Base-by-base conservation (phyloP, 2,329 filamentous ascomycete species). In the Mycosphaerelloides madeirae region DNA sequence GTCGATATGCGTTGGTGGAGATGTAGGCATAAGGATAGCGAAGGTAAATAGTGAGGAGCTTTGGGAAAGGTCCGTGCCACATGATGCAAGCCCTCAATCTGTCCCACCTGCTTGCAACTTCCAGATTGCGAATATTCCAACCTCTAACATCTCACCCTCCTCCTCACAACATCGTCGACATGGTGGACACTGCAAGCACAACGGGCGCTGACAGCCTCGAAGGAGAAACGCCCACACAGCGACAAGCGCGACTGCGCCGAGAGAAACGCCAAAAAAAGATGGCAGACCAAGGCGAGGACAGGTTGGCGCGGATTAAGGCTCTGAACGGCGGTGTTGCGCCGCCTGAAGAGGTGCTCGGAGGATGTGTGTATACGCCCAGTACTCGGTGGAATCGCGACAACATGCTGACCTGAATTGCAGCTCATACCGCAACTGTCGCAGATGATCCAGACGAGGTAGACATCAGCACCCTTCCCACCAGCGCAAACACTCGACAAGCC, bases 211-310 rank as follows among this genome's bases (percentile, higher is more conserved):
- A 55, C 16, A 49, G 48, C 7, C 52, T 55, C 20, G 55, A 58
- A 34, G 55, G 55, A 31, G 68, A 68, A 46, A 69, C 71, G 6
- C 65, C 71, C 2, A 68, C 66, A 9, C 73, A 76, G 57, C 58
- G 66, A 46, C 82, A 87, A 66, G 83, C 83, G 29, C 81, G 85
- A 36, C 73, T 87, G 46, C 83, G 87, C 56, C 87, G 88, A 65
- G 85, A 90, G 65, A 80, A 85, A 31, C 78, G 86, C 38, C 83
- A 88, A 64, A 85, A 85, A 46, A 91, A 90, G 73, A 81, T 90
- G 67, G 79, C 77, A 58, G 80, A 82, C 38, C 81, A 83, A 48
- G 86, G 84, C 45, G 78, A 80, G 14, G 77, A 81, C 31, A 73
- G 87, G 49, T 68, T 93, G 50, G 82, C 85, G 58, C 84, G 78